phyloP scores from a whole-genome alignment of 2,329 filamentous ascomycete species.

The Microascus cirrosus region DNA sequence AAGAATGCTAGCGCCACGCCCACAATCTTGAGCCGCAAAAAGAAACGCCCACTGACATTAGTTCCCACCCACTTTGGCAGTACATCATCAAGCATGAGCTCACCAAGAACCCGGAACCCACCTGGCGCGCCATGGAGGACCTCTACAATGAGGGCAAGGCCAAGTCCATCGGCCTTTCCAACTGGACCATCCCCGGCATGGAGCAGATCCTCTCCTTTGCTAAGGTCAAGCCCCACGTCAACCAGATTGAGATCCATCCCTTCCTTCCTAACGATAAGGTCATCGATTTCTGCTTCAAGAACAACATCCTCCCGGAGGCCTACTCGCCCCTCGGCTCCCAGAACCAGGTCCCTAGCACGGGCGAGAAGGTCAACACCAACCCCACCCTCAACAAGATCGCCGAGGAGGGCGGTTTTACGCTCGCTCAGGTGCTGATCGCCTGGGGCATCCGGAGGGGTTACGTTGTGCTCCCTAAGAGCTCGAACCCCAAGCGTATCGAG shows the following conservation, averaged over 20 bases:
- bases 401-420: conserved; percentile 35
- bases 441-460: conserved; percentile 59
- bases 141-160: conserved; percentile 42
- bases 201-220: conserved; percentile 36
- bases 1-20: conserved; percentile 23
- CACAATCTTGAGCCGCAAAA: conserved; percentile 16
- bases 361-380: conserved; percentile 27
- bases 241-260: conserved; percentile 39
- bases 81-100: conserved; percentile 4
- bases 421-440: conserved; percentile 37
- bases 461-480: conserved; percentile 59
- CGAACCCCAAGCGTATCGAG: conserved; percentile 52
- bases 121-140: conserved; percentile 51
- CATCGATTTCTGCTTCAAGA: conserved; percentile 27
- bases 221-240: conserved; percentile 34
- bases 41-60: conserved; percentile 10
- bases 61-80: neutral
- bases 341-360: conserved; percentile 32
- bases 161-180: conserved; percentile 46
- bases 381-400: conserved; percentile 38
- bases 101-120: conserved; percentile 23
- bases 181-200: conserved; percentile 43
- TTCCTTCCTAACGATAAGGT: conserved; percentile 36
- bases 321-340: conserved; percentile 36
- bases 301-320: conserved; percentile 22